A percentile compares a stretch with the other conserved stretches of the same genome.
These are phyloP conservation scores for Thielaviopsis ethacetica DNA, from an alignment of 2,329 filamentous ascomycete species.

Conservation along the genomic window DNA sequence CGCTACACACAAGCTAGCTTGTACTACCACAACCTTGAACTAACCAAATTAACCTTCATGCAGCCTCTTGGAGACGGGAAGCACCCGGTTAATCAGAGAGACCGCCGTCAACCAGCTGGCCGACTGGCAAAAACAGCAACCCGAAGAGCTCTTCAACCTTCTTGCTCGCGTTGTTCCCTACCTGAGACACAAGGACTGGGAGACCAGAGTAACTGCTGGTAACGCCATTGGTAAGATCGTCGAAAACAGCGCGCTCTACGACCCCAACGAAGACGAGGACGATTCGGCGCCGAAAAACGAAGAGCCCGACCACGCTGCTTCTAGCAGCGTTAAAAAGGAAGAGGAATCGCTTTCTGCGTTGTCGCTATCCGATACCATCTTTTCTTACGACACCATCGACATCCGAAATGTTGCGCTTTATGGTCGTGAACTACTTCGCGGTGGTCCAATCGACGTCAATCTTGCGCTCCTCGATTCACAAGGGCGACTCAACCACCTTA, in stretches of 20 bases:
- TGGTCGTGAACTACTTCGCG: slow-evolving; percentile 71
- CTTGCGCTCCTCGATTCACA: slow-evolving; percentile 69
- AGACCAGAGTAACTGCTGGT: slow-evolving; percentile 82
- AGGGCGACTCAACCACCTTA: slow-evolving; percentile 68
- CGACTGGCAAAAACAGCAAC: slow-evolving; percentile 95
- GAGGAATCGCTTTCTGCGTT: slow-evolving; percentile 28
- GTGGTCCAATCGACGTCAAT: slow-evolving; percentile 71
- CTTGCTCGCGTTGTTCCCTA: slow-evolving; percentile 91
- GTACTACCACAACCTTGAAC: neutral
- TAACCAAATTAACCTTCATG: neutral
- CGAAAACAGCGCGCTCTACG: slow-evolving; percentile 71
- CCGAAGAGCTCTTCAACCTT: slow-evolving; percentile 92
- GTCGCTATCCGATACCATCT: slow-evolving; percentile 16
- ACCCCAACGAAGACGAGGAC: slow-evolving; percentile 64
- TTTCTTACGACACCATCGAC: slow-evolving; percentile 54
- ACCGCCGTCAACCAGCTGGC: slow-evolving; percentile 93
- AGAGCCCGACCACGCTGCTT: slow-evolving; percentile 19
- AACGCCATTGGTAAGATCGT: slow-evolving; percentile 91
- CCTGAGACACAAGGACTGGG: slow-evolving; percentile 88
- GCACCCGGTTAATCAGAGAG: slow-evolving; percentile 87
- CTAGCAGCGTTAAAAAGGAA: slow-evolving; percentile 39
- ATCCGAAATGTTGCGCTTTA: slow-evolving; percentile 64
- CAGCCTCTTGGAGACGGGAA: slow-evolving; percentile 92
- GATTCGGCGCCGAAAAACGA: slow-evolving; percentile 13
- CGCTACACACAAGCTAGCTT: neutral